Conservation (phyloP, 1,284 basidiomycete species). For the Leccinum pachyderme region DNA sequence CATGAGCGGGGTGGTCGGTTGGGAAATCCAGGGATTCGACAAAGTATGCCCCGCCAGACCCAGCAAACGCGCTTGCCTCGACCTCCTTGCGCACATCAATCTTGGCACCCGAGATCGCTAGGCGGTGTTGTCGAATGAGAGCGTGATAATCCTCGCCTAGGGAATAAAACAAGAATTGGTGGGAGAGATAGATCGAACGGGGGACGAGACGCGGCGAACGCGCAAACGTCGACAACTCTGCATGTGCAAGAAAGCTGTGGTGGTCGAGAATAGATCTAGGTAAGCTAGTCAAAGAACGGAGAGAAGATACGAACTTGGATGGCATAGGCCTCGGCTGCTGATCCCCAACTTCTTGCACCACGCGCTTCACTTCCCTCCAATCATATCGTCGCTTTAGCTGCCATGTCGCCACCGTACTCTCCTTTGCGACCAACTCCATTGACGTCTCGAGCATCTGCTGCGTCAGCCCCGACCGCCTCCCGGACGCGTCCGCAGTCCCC, state of each 20-base stretch:
- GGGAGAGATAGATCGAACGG: conserved; percentile 73
- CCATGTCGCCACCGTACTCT: conserved; percentile 67
- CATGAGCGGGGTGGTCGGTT: conserved; percentile 28
- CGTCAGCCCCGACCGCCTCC: conserved; percentile 35
- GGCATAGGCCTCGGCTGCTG: conserved; percentile 3
- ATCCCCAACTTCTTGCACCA: conserved; percentile 25
- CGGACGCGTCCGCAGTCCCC: conserved; percentile 1
- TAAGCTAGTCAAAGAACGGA: not conserved
- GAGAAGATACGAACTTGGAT: conserved; percentile 20
- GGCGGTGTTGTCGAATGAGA: conserved; percentile 63
- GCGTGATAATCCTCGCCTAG: conserved; percentile 79
- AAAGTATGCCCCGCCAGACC: conserved; percentile 44
- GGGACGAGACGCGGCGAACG: conserved; percentile 59
- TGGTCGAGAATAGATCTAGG: conserved; percentile 3
- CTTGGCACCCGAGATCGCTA: conserved; percentile 58
- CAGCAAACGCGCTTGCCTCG: conserved; percentile 54
- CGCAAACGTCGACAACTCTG: conserved; percentile 76
- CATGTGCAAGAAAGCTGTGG: conserved; percentile 65
- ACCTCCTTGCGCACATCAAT: conserved; percentile 74
- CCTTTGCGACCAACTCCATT: conserved; percentile 42
- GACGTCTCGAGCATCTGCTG: conserved; percentile 43
- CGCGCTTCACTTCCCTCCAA: conserved; percentile 53
- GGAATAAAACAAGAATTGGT: conserved; percentile 77
- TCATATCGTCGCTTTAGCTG: conserved; percentile 51
- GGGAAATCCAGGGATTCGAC: conserved; percentile 51